Conservation (phyloP, 2,329 filamentous ascomycete species). For the Epichloe sylvatica region DNA sequence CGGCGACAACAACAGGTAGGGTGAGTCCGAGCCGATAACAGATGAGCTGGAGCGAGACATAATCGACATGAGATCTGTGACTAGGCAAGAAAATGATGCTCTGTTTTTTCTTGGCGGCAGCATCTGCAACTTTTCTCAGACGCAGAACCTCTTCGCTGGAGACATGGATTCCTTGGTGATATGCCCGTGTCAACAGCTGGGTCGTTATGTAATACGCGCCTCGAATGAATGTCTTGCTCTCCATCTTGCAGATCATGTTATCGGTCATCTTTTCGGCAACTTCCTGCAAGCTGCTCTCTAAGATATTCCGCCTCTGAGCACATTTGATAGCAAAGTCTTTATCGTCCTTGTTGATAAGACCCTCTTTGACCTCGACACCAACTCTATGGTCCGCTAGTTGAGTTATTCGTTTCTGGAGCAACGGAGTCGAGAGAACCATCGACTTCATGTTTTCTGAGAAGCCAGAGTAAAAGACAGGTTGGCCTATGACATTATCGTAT, state of each 20-base stretch:
- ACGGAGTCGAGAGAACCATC: conserved; percentile 58
- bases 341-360: conserved; percentile 45
- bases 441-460: conserved; percentile 84
- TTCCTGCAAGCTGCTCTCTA: conserved; percentile 61
- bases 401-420: conserved; percentile 60
- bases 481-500: conserved; percentile 80
- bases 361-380: conserved; percentile 62
- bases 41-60: conserved; percentile 86
- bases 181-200: conserved; percentile 79
- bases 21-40: conserved; percentile 87
- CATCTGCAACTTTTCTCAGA: conserved; percentile 65
- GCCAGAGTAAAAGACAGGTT: conserved; percentile 83
- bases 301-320: conserved; percentile 42
- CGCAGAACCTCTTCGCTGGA: conserved; percentile 86
- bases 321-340: conserved; percentile 37
- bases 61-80: conserved; percentile 90
- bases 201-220: conserved; percentile 82
- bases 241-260: conserved; percentile 98
- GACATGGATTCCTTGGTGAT: conserved; percentile 94
- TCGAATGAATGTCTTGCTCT: conserved; percentile 83
- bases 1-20: conserved; percentile 81
- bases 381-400: conserved; percentile 65
- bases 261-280: conserved; percentile 80
- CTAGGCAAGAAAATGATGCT: conserved; percentile 93
- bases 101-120: conserved; percentile 80